phyloP scores from a whole-genome alignment of 1,284 basidiomycete species.

The Ustanciosporium gigantosporum region DNA sequence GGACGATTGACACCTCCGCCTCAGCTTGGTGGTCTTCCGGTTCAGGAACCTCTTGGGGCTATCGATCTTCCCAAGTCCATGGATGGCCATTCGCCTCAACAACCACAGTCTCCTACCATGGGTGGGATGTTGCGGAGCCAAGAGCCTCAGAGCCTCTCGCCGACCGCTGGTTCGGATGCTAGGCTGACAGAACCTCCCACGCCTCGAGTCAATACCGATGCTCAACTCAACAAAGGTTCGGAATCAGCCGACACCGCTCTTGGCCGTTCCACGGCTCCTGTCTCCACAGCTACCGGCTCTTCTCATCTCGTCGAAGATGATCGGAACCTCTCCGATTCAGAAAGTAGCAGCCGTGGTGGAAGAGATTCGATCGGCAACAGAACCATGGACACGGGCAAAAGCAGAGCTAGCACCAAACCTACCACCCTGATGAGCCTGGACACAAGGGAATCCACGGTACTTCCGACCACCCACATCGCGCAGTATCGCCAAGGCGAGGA shows the following conservation, averaged over 20 bases:
- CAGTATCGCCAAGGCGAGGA: slow-evolving; percentile 68
- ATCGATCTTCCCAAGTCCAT: slow-evolving; percentile 20
- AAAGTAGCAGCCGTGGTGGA: slow-evolving; percentile 22
- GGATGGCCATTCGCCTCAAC: not conserved
- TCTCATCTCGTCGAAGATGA: not conserved
- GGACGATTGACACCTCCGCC: slow-evolving; percentile 32
- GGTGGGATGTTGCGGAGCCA: not conserved
- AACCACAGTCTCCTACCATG: not conserved
- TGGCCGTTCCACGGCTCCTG: not conserved
- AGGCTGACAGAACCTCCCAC: not conserved
- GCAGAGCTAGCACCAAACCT: slow-evolving; percentile 88
- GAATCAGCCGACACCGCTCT: not conserved
- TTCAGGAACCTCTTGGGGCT: slow-evolving; percentile 37
- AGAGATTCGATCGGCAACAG: slow-evolving; percentile 47
- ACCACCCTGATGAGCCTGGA: slow-evolving; percentile 90
- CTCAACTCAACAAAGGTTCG: not conserved
- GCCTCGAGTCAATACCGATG: not conserved
- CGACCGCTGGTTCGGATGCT: not conserved
- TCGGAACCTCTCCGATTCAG: slow-evolving; percentile 7
- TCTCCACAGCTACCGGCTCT: not conserved
- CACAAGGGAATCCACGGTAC: slow-evolving; percentile 27
- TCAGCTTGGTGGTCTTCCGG: slow-evolving; percentile 36
- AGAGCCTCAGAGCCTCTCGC: not conserved
- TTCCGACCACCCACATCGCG: slow-evolving; percentile 80
- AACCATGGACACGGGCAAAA: slow-evolving; percentile 64